Conservation (phyloP, 1,139 yeast genomes). For the Arxiozyma telluris region DNA sequence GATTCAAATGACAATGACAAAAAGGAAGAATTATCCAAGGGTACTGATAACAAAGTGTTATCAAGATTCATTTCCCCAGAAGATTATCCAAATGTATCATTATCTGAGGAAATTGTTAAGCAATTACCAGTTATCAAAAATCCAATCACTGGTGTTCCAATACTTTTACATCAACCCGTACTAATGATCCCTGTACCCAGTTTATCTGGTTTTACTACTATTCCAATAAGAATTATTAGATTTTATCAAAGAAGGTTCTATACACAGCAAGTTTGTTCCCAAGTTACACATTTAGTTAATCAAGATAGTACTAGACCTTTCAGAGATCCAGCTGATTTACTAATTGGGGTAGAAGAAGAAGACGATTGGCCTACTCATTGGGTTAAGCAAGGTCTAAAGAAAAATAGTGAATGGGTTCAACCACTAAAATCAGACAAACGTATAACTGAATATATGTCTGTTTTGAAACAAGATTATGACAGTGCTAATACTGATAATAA, state of each 20-base stretch:
- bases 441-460: slow-evolving; percentile 29
- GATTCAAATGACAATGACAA: slow-evolving; percentile 7
- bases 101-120: slow-evolving; percentile 50
- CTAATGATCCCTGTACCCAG: slow-evolving; percentile 67
- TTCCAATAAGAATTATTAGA: slow-evolving; percentile 68
- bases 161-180: slow-evolving; percentile 64
- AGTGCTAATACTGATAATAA: neutral
- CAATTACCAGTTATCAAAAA: slow-evolving; percentile 20
- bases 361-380: slow-evolving; percentile 84
- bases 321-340: slow-evolving; percentile 42
- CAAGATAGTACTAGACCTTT: slow-evolving; percentile 50
- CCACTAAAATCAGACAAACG: slow-evolving; percentile 65
- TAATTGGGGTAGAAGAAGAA: slow-evolving; percentile 61
- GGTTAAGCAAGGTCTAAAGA: slow-evolving; percentile 63
- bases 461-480: slow-evolving; percentile 1
- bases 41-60: slow-evolving; percentile 34
- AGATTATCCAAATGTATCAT: slow-evolving; percentile 43
- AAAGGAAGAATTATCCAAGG: slow-evolving; percentile 16
- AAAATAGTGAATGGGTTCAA: slow-evolving; percentile 81
- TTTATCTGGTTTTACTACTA: slow-evolving; percentile 65
- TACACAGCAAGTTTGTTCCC: slow-evolving; percentile 62
- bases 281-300: slow-evolving; percentile 49
- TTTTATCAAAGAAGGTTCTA: slow-evolving; percentile 65
- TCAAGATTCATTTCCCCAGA: slow-evolving; percentile 54
- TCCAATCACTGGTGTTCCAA: slow-evolving; percentile 40